A percentile compares a stretch with the other conserved stretches of the same genome.
Conservation (phyloP, 345 rosid species). For the Salix viminalis region DNA sequence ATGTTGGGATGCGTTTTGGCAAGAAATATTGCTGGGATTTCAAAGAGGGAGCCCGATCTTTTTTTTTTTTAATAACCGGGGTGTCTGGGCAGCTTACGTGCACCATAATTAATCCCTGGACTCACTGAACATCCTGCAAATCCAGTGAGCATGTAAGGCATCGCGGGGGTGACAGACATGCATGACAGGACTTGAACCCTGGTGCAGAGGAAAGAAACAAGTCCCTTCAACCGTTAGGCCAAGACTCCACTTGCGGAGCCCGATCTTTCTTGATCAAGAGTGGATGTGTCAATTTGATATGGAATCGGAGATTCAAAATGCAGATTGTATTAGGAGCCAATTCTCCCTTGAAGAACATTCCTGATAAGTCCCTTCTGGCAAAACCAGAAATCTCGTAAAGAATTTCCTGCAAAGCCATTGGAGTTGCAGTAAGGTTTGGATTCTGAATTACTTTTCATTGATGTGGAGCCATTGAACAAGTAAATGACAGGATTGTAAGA, state of each 20-base stretch:
- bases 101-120: too few species aligned
- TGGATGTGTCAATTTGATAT: neutral
- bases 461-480: neutral
- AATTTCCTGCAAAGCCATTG: neutral
- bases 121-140: too few species aligned
- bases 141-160: too few species aligned
- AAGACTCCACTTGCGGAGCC: neutral
- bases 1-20: too few species aligned
- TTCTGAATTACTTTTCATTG: neutral
- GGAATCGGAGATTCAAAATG: neutral
- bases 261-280: neutral
- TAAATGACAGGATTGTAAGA: conserved; percentile 26
- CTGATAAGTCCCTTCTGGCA: neutral
- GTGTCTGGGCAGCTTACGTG: too few species aligned
- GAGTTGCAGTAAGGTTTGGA: neutral
- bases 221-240: too few species aligned
- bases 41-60: neutral
- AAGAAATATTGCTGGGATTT: neutral
- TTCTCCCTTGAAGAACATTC: neutral
- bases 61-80: too few species aligned
- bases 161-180: too few species aligned
- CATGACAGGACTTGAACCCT: too few species aligned
- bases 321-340: neutral
- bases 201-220: too few species aligned
- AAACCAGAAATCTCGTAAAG: neutral